Conservation (phyloP, 345 rosid species). For the Aurinia saxatilis region DNA sequence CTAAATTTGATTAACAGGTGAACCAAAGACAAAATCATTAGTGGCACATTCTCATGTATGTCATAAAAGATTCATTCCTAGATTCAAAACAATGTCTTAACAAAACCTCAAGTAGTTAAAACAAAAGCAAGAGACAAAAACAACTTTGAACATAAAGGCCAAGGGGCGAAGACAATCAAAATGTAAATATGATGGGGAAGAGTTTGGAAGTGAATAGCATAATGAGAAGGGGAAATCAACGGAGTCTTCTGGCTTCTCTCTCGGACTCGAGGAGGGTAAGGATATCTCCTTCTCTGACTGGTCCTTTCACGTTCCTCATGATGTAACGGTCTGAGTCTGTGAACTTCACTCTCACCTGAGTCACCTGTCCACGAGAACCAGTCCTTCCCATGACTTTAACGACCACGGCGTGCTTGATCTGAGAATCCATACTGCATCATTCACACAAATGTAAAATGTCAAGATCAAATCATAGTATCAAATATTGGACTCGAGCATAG, state of each 20-base stretch:
- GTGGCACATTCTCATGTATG: background rate
- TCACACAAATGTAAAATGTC: background rate
- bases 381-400: slow-evolving; percentile 66
- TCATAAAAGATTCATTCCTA: background rate
- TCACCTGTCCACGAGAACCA: slow-evolving; percentile 34
- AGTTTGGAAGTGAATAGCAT: background rate
- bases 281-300: slow-evolving; percentile 75
- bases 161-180: slow-evolving; percentile 7
- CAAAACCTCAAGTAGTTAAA: slow-evolving; percentile 5
- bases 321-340: slow-evolving; percentile 36
- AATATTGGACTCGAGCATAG: too few species aligned
- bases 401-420: slow-evolving; percentile 72
- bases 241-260: slow-evolving; percentile 87
- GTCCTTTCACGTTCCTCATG: slow-evolving; percentile 90
- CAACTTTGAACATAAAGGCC: background rate
- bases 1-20: too few species aligned
- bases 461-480: background rate
- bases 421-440: slow-evolving; percentile 61
- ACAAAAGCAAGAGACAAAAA: background rate
- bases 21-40: too few species aligned
- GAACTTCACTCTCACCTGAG: slow-evolving; percentile 36
- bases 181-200: slow-evolving; percentile 5
- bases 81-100: slow-evolving; percentile 4
- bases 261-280: slow-evolving; percentile 81
- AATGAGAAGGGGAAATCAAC: slow-evolving; percentile 27